Conservation (phyloP, 2,329 filamentous ascomycete genomes). For the Diaporthe nobilis region DNA sequence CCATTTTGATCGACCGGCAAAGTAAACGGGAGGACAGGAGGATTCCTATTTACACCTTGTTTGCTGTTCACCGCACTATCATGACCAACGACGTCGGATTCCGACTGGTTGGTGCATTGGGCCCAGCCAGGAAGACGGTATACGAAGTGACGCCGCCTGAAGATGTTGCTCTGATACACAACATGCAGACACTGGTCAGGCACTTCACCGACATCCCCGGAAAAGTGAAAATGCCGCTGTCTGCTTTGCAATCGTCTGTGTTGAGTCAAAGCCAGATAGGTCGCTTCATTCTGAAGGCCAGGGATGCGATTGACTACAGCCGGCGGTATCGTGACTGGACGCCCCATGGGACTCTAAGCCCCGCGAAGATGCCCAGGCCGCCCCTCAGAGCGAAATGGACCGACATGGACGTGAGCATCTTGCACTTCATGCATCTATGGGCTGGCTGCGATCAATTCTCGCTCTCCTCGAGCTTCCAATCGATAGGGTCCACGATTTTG, state of each 20-base stretch:
- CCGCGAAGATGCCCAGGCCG: constrained; percentile 46
- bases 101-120: constrained; percentile 63
- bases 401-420: constrained; percentile 66
- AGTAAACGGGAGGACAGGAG: constrained; percentile 49
- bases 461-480: constrained; percentile 66
- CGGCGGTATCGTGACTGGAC: constrained; percentile 65
- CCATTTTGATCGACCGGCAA: constrained; percentile 55
- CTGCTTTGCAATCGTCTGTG: constrained; percentile 44
- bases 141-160: constrained; percentile 73
- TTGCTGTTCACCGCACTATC: constrained; percentile 79
- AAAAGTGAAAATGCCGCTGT: constrained; percentile 41
- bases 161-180: constrained; percentile 66
- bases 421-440: constrained; percentile 81
- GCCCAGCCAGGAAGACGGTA: constrained; percentile 66
- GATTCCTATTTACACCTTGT: constrained; percentile 66
- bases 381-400: constrained; percentile 57
- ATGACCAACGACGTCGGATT: constrained; percentile 73
- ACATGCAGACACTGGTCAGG: constrained; percentile 67
- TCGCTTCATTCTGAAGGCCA: constrained; percentile 65
- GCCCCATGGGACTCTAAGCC: constrained; percentile 63
- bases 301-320: constrained; percentile 64
- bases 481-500: constrained; percentile 75
- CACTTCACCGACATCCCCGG: constrained; percentile 61
- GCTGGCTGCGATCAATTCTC: constrained; percentile 69
- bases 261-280: constrained; percentile 50